phyloP scores from a whole-genome alignment of 108 stramenopile species.

The Skeletonema potamos region DNA sequence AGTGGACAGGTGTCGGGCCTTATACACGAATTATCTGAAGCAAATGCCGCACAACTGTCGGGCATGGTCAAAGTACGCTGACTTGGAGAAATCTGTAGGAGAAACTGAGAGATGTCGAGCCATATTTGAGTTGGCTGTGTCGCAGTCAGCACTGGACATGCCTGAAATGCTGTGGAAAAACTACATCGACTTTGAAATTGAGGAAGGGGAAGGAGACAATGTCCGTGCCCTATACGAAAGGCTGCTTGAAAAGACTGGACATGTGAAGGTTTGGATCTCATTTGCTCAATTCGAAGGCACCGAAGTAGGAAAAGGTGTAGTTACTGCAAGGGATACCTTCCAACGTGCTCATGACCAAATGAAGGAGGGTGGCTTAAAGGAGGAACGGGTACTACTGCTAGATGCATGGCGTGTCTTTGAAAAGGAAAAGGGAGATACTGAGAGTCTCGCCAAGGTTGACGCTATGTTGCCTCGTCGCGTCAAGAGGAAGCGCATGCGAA shows the following conservation, averaged over 20 bases:
- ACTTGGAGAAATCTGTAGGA: conserved; percentile 91
- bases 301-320: conserved; percentile 68
- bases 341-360: conserved; percentile 85
- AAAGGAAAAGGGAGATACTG: conserved; percentile 73
- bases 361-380: conserved; percentile 83
- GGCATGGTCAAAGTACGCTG: conserved; percentile 93
- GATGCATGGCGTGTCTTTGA: conserved; percentile 96
- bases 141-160: conserved; percentile 93
- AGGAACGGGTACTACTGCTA: conserved; percentile 92
- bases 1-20: conserved; percentile 93
- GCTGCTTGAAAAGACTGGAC: conserved; percentile 90
- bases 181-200: conserved; percentile 98
- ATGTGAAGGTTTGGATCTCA: conserved; percentile 93
- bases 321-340: conserved; percentile 74
- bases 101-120: conserved; percentile 94
- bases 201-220: conserved; percentile 75
- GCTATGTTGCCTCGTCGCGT: conserved; percentile 87
- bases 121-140: conserved; percentile 93
- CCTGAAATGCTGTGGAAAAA: conserved; percentile 98
- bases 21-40: conserved; percentile 95
- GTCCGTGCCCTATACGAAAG: conserved; percentile 90
- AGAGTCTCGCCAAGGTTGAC: conserved; percentile 72
- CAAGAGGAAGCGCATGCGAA: conserved; percentile 92
- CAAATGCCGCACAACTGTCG: conserved; percentile 87
- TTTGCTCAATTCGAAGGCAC: conserved; percentile 82